Evolutionary conservation across 345 rosid species (phyloP).

Genomic region (Eutrema japonicum): DNA sequence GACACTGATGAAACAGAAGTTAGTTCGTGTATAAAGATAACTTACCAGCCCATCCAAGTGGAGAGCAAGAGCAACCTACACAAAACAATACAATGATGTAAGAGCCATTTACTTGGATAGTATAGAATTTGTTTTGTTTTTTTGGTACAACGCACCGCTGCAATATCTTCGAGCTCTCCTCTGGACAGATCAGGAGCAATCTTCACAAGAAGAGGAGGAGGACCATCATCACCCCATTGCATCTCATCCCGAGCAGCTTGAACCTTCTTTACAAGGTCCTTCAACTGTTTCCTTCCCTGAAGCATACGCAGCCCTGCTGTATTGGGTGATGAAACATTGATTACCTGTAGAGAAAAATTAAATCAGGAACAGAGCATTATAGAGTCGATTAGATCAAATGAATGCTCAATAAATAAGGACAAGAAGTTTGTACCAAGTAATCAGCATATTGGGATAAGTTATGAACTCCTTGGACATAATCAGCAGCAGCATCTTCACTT

Average conservation of each 20-base stretch:
- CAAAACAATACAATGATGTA: slow-evolving; percentile 41
- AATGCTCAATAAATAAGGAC: background rate
- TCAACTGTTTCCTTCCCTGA: slow-evolving; percentile 94
- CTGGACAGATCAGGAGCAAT: slow-evolving; percentile 94
- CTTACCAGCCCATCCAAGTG: slow-evolving; percentile 96
- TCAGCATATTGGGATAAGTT: slow-evolving; percentile 95
- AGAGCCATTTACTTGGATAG: slow-evolving; percentile 33
- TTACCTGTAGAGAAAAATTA: slow-evolving; percentile 56
- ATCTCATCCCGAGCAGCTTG: slow-evolving; percentile 99
- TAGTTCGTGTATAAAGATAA: slow-evolving; percentile 14
- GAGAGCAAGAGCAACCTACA: slow-evolving; percentile 94
- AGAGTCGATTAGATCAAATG: background rate
- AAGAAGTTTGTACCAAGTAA: slow-evolving; percentile 69
- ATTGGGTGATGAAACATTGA: slow-evolving; percentile 97
- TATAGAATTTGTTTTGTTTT: slow-evolving; percentile 7
- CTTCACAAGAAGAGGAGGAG: slow-evolving; percentile 95
- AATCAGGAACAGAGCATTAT: slow-evolving; percentile 2
- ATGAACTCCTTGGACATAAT: slow-evolving; percentile 98
- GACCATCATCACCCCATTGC: slow-evolving; percentile 99
- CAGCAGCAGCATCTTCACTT: slow-evolving; percentile 92
- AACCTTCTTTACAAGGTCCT: slow-evolving; percentile 93
- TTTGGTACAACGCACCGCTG: slow-evolving; percentile 61
- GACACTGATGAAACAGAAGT: slow-evolving; percentile 3
- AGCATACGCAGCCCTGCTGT: slow-evolving; percentile 96
- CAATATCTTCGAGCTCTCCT: slow-evolving; percentile 98